Base-by-base conservation (phyloP, 192 early-diverging fungal genomes). In the Coemansia sp. region DNA sequence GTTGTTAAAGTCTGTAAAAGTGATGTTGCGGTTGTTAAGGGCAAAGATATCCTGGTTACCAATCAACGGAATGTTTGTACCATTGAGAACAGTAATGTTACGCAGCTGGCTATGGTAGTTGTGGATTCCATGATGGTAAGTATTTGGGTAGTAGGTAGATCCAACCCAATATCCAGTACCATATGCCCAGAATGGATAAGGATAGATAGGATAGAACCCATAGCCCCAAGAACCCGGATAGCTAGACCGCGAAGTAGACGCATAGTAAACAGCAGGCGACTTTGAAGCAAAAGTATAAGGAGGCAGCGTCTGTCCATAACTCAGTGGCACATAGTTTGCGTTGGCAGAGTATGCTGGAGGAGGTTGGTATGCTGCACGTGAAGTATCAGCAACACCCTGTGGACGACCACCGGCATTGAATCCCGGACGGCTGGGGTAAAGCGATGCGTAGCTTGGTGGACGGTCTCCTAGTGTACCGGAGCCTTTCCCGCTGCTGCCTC, bases 211-310 rank as follows among this genome's bases (percentile, higher is more conserved):
- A 29, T 74, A 74, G 22, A 50, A 74, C 9, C 71, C 71, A 28
- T 74, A 74, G 15, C 71, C 71, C 71, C 71, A 74, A 1, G 71
- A 63, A 0, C 71, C 71, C 25, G 64, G 53, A 43, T 74, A 74
- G 25, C 29, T 15, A 3, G 29, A 38, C 14, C 71, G 50, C 28
- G 51, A 40, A 3, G 64, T 42, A 32, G 71, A 55, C 3, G 64
- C 64, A 23, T 74, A 74, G 64, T 74, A 74, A 13, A 55, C 33
- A 0, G 55, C 24, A 7, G 71, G 71, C 26, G 71, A 23, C 4
- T 57, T 60, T 1, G 46, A 47, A 3, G 26, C 30, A 25, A 74
- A 47, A 2, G 64, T 45, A 38, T 56, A 43, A 1, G 61, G 34
- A 6, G 43, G 54, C 9, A 74, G 50, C 0, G 64, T 67, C 44